These are phyloP conservation scores for sunflower (Helianthus annuus) DNA, from an alignment of 129 eudicot species.

Conservation along the genomic window DNA sequence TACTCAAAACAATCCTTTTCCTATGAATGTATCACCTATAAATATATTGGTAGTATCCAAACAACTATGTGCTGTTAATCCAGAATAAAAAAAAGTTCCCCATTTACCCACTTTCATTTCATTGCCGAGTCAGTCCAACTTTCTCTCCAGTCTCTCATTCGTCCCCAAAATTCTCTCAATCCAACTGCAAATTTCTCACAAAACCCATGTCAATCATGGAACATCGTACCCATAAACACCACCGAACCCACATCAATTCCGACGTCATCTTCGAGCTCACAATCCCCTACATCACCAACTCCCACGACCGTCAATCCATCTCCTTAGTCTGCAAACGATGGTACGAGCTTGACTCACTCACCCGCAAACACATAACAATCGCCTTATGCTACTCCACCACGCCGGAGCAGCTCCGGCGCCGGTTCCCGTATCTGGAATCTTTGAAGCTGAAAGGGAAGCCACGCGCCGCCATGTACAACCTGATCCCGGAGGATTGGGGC, in stretches of 20 bases:
- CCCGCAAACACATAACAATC: slow-evolving; percentile 74
- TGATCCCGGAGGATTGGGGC: slow-evolving; percentile 91
- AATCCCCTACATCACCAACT: slow-evolving; percentile 57
- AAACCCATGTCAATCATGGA: background rate
- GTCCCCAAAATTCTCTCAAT: background rate
- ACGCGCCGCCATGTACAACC: slow-evolving; percentile 83
- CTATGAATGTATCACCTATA: too few species aligned
- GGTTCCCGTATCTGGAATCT: slow-evolving; percentile 67
- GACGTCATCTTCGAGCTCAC: slow-evolving; percentile 63
- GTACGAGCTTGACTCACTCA: slow-evolving; percentile 63
- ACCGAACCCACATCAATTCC: slow-evolving; percentile 26
- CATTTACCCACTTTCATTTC: background rate
- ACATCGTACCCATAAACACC: slow-evolving; percentile 17
- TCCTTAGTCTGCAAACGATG: slow-evolving; percentile 65
- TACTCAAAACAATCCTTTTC: too few species aligned
- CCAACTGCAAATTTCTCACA: background rate
- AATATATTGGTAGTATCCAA: too few species aligned
- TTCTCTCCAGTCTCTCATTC: too few species aligned
- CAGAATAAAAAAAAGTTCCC: background rate
- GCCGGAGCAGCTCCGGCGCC: slow-evolving; percentile 45
- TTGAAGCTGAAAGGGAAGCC: slow-evolving; percentile 82
- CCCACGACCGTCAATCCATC: slow-evolving; percentile 61
- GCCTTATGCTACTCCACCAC: slow-evolving; percentile 68
- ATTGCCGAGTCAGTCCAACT: too few species aligned
- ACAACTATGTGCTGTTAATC: background rate